Evolutionary conservation across 2,329 filamentous ascomycete species (phyloP), one percentile per base, ranked within the genome.

Genomic region (Ascochyta koolunga): DNA sequence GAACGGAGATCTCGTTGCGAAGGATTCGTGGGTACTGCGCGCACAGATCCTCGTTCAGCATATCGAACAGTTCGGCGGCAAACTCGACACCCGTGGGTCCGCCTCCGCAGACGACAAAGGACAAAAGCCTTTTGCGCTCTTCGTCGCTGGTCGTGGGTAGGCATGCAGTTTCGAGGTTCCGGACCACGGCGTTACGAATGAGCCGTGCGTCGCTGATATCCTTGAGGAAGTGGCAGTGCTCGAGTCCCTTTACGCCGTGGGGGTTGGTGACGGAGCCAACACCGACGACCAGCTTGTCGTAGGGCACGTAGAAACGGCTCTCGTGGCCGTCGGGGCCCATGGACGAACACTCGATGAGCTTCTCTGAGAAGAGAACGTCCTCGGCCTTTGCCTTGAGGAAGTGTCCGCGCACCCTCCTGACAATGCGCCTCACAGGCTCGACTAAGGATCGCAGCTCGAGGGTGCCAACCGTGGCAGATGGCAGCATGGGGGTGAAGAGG

Each of bases 81-180:
- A 99, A 99, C 73, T 99, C 95, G 31, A 99, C 95, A 56, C 95
- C 95, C 0, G 95, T 99, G 3, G 95, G 95, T 0, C 95, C 95
- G 66, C 95, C 95, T 48, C 95, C 95, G 70, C 91, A 93, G 52
- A 99, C 80, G n/a, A 97, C 95, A 68, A 99, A 99, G 0, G 95
- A 98, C 4, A 99, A 82, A 15, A 99, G 80, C 33, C 93, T 86
- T 70, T 83, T 88, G 59, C 95, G 87, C 76, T 99, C 95, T 37
- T 92, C 88, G 66, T 99, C 93, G 0, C 85, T 79, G 0, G 93
- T 98, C 0, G 93, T 97, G 0, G 96, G 96, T n/a, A 99, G 79
- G 68, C 91, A 96, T 19, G 95, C 92, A 31, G 88, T 80, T 74
- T 99, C 95, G 54, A 99, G 83, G 70, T 99, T 99, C 38, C 88